Conservation (phyloP, 768 basidiomycete genomes). For the Russula foetens region DNA sequence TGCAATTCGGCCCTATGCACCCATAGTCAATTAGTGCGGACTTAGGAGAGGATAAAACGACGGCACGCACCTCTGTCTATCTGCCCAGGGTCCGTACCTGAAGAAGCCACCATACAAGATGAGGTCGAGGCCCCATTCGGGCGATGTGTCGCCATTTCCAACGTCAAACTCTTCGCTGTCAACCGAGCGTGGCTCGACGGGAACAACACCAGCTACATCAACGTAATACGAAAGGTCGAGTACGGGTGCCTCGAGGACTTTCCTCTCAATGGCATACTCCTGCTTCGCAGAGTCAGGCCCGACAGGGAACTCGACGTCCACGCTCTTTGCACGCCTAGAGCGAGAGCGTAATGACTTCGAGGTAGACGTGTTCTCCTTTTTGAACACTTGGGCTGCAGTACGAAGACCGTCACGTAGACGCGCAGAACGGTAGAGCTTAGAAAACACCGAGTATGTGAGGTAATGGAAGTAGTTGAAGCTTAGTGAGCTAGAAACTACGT, state of each 20-base stretch:
- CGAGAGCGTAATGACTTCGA: conserved; percentile 17
- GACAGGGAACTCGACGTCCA: conserved; percentile 47
- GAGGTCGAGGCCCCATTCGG: conserved; percentile 92
- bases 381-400: background rate
- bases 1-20: conserved; percentile 51
- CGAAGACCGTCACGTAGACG: conserved; percentile 3
- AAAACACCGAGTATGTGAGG: conserved; percentile 12
- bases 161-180: conserved; percentile 42
- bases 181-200: conserved; percentile 28
- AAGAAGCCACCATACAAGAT: conserved; percentile 67
- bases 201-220: conserved; percentile 76
- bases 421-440: conserved; percentile 17
- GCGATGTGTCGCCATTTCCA: conserved; percentile 80
- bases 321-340: conserved; percentile 27
- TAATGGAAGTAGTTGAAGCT: conserved; percentile 9
- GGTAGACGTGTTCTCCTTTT: background rate
- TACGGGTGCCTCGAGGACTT: conserved; percentile 65
- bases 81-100: conserved; percentile 94
- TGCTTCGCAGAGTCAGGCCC: conserved; percentile 46
- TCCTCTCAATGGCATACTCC: conserved; percentile 87
- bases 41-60: background rate
- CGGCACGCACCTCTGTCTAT: conserved; percentile 67
- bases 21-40: conserved; percentile 30
- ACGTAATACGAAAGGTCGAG: conserved; percentile 82
- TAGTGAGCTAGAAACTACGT: conserved; percentile 11